A percentile compares a stretch with the other conserved stretches of the same genome.
Evolutionary conservation across 805 yeast species (phyloP).

Genomic region (Suhomyces prunicola): DNA sequence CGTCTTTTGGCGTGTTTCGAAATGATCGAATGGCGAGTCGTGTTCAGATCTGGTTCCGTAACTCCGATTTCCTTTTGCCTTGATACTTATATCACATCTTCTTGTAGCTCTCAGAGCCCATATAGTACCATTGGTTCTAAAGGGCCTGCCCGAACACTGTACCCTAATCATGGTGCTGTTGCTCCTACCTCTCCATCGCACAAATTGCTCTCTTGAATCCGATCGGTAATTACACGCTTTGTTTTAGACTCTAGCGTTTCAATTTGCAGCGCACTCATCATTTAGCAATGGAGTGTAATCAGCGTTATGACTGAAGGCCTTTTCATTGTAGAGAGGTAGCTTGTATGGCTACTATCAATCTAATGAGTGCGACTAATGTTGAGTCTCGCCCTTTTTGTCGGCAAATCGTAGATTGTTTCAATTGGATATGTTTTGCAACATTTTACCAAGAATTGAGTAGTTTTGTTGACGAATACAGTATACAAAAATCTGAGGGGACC

Average conservation of each 20-base stretch:
- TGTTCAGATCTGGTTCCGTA: slow-evolving; percentile 26
- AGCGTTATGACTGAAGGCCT: neutral
- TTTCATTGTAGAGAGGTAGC: neutral
- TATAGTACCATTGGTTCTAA: neutral
- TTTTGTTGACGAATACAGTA: neutral
- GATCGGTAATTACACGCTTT: neutral
- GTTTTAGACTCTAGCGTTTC: too few species aligned
- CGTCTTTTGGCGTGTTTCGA: slow-evolving; percentile 20
- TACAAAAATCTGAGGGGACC: too few species aligned
- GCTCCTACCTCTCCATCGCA: neutral
- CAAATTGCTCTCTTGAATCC: neutral
- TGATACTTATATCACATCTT: neutral
- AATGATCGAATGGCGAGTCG: slow-evolving; percentile 32
- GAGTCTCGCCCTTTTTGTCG: neutral
- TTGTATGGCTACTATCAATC: neutral
- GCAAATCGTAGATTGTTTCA: neutral
- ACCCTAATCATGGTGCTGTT: neutral
- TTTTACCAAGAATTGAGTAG: neutral
- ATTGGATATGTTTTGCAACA: neutral
- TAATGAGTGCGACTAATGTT: too few species aligned
- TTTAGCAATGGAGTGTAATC: neutral
- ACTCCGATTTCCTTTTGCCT: neutral
- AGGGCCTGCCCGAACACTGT: neutral
- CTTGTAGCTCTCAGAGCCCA: neutral
- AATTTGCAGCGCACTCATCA: neutral